Evolutionary conservation across 495 filamentous ascomycete species (phyloP), one percentile per base, ranked within the genome.

Genomic region (Delitschia confertaspora): DNA sequence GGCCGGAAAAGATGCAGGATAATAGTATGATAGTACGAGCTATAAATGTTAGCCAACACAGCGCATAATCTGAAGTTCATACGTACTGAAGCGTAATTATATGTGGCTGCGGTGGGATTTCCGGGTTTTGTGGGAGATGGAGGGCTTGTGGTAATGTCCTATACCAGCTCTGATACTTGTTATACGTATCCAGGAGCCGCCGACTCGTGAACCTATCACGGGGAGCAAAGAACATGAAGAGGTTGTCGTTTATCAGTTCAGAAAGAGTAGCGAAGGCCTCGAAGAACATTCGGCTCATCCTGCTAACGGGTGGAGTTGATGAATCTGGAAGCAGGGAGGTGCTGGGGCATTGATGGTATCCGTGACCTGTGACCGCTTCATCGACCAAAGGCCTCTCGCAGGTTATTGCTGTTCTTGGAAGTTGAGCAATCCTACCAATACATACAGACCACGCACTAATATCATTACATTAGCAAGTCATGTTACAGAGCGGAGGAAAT

Each of bases 1-100:
- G 80, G 80, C 2, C 77, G 72, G 49, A 82, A 81, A 13, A 84
- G 67, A 9, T 78, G 66, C 1, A 81, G 63, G 34, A 81, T 70
- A 19, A 74, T 70, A 35, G 72, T 76, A 46, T 81, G 74, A 42
- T 80, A 81, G 44, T 79, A 75, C 69, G 81, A 80, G 56, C 78
- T 80, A 38, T 23, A 17, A 38, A 43, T 30, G 40, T 60, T 24
- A 49, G 34, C n/a, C 36, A 13, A n/a, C 27, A 34, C 14, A 30
- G 45, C 5, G 18, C 26, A 18, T 11, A 29, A 30, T n/a, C n/a
- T n/a, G n/a, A n/a, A n/a, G n/a, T n/a, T n/a, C n/a, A n/a, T n/a
- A 69, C 79, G 69, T 61, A 82, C 79, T 82, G 67, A 33, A 71
- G 76, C 13, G 73, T 71, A 38, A 80, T 74, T 43, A 81, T 61